Percentiles rank a stretch among this genome's conserved stretches.
Conservation (phyloP, 352 stramenopile species). For the Halophytophthora batemanensis region DNA sequence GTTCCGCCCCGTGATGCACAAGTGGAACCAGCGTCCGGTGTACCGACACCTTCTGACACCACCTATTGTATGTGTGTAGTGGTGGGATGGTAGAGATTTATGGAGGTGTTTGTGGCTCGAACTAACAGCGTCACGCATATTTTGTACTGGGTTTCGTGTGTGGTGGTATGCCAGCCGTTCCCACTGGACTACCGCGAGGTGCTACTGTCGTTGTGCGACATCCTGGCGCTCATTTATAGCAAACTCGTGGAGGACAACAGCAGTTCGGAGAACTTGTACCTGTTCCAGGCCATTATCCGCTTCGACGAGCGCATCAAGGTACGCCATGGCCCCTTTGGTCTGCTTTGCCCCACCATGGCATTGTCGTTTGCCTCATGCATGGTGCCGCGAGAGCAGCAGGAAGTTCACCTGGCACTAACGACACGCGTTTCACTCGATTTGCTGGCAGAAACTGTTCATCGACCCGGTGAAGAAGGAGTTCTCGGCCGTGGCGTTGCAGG, state of each 20-base stretch:
- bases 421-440: background rate
- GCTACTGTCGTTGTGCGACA: constrained; percentile 77
- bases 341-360: background rate
- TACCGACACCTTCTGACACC: constrained; percentile 71
- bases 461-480: constrained; percentile 84
- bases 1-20: constrained; percentile 66
- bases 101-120: too few species aligned
- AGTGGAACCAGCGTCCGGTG: constrained; percentile 82
- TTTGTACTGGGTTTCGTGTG: too few species aligned
- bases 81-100: too few species aligned
- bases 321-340: background rate
- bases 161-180: constrained; percentile 57
- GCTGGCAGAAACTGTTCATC: constrained; percentile 75
- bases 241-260: constrained; percentile 77
- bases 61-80: constrained; percentile 48
- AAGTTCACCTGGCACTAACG: background rate
- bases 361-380: background rate
- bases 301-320: constrained; percentile 86
- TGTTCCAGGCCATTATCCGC: constrained; percentile 76
- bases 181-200: constrained; percentile 79
- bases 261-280: constrained; percentile 63
- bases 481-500: constrained; percentile 45
- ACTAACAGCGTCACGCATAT: too few species aligned
- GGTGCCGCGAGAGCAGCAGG: too few species aligned
- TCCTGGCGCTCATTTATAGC: constrained; percentile 80